A percentile compares a stretch with the other conserved stretches of the same genome.
Conservation (phyloP, 305 asterid genomes). For the Fraxinus nigra region DNA sequence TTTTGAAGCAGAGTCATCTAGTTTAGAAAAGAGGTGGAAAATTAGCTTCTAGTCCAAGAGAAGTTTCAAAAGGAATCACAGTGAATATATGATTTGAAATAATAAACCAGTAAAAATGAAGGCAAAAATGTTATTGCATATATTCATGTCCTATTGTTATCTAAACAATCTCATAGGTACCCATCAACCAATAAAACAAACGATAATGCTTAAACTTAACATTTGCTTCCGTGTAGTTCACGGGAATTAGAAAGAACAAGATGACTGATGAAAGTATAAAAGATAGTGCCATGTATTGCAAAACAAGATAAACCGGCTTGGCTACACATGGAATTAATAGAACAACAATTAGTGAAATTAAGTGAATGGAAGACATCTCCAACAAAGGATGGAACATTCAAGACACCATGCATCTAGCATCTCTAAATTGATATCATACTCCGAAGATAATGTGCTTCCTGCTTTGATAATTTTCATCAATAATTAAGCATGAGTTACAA, state of each 20-base stretch:
- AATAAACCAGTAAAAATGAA: not conserved
- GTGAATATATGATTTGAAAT: constrained; percentile 17
- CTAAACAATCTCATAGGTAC: not conserved
- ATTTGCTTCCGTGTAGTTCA: not conserved
- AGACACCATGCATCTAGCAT: not conserved
- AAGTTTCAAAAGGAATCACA: constrained; percentile 36
- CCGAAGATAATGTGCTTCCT: not conserved
- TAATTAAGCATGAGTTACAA: not conserved
- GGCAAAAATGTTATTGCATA: not conserved
- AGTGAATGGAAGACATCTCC: not conserved
- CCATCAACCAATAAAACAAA: not conserved
- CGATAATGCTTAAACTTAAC: not conserved
- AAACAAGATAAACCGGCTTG: not conserved
- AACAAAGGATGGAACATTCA: not conserved
- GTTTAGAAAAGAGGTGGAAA: constrained; percentile 21
- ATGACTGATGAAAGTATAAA: not conserved
- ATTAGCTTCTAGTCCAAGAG: constrained; percentile 25
- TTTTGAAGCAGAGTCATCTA: constrained; percentile 28
- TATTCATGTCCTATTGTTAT: not conserved
- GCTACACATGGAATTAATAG: not conserved
- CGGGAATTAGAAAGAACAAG: not conserved
- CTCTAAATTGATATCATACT: not conserved
- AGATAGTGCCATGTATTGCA: not conserved
- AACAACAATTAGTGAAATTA: constrained; percentile 4
- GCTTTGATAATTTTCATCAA: not conserved